Percentiles rank a stretch among this genome's conserved stretches.
Conservation (phyloP, 73 alveolate genomes). For the Halteria grandinella region DNA sequence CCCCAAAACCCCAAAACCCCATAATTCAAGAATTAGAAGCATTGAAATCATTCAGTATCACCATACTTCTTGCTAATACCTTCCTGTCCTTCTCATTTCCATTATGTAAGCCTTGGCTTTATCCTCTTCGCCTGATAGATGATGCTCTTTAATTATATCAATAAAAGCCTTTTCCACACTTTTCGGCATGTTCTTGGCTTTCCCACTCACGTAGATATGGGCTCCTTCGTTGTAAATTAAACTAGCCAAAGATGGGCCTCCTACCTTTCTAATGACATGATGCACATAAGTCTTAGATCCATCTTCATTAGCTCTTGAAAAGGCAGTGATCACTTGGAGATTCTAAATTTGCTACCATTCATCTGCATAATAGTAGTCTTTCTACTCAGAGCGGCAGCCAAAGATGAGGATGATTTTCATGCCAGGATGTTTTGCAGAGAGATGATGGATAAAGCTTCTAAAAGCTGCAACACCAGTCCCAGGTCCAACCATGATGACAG, state of each 20-base stretch:
- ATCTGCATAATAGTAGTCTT: constrained; percentile 74
- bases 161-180: constrained; percentile 75
- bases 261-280: constrained; percentile 68
- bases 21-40: not conserved
- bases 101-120: constrained; percentile 51
- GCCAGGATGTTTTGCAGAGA: not conserved
- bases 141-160: constrained; percentile 44
- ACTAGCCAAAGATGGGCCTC: constrained; percentile 54
- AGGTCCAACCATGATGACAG: constrained; percentile 75
- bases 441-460: constrained; percentile 56
- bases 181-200: constrained; percentile 76
- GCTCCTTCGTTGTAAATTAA: constrained; percentile 55
- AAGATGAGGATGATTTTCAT: constrained; percentile 58
- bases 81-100: constrained; percentile 43
- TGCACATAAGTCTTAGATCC: constrained; percentile 77
- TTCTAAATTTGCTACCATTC: constrained; percentile 59
- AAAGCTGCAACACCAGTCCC: constrained; percentile 88
- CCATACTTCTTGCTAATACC: constrained; percentile 80
- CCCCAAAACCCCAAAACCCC: constrained; percentile 48
- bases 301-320: constrained; percentile 68
- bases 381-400: constrained; percentile 74
- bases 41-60: constrained; percentile 32
- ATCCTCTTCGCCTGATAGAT: constrained; percentile 17
- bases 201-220: constrained; percentile 77
- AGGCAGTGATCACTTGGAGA: constrained; percentile 72